These are phyloP conservation scores for Solanum boliviense DNA, from an alignment of 257 asterid species.

Conservation along the genomic window DNA sequence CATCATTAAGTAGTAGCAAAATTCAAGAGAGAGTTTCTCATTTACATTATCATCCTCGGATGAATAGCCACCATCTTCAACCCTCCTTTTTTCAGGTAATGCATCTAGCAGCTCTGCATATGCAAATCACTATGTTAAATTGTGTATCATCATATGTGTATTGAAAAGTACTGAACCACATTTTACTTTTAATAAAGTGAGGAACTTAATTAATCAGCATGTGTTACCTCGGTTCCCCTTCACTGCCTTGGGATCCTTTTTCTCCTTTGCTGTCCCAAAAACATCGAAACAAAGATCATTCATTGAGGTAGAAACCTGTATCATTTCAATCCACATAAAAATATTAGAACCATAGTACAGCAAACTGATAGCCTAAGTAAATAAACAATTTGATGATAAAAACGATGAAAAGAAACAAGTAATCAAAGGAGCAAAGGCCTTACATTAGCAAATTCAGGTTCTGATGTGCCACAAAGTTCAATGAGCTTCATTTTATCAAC, in stretches of 20 bases:
- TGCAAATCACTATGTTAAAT: background rate
- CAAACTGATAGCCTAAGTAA: background rate
- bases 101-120: slow-evolving; percentile 71
- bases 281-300: slow-evolving; percentile 72
- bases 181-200: background rate
- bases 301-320: slow-evolving; percentile 81
- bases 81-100: slow-evolving; percentile 68
- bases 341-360: background rate
- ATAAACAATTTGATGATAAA: background rate
- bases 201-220: background rate
- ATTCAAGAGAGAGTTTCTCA: background rate
- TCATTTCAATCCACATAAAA: background rate
- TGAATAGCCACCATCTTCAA: slow-evolving; percentile 66
- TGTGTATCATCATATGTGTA: background rate
- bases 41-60: slow-evolving; percentile 65
- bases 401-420: background rate
- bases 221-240: slow-evolving; percentile 78
- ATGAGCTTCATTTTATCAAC: slow-evolving; percentile 72
- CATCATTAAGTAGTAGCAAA: background rate
- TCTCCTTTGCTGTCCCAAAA: slow-evolving; percentile 66
- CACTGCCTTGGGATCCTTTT: slow-evolving; percentile 60
- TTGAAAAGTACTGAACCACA: background rate
- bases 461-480: slow-evolving; percentile 86
- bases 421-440: slow-evolving; percentile 5
- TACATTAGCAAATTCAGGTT: slow-evolving; percentile 73